These are phyloP conservation scores for Ramichloridium luteum DNA, from an alignment of 2,329 filamentous ascomycete genomes.

Conservation along the genomic window DNA sequence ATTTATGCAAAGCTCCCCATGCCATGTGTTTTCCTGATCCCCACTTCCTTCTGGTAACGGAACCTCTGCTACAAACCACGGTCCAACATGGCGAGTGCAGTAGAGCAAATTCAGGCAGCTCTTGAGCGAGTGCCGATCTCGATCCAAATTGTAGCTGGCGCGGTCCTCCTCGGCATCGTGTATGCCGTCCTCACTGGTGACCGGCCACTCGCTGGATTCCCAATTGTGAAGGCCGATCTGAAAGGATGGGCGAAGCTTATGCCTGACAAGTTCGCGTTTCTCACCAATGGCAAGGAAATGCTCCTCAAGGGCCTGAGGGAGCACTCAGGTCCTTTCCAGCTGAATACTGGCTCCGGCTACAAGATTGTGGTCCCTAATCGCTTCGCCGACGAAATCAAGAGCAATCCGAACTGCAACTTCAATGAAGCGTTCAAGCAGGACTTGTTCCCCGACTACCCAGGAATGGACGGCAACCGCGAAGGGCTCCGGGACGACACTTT, in stretches of 20 bases:
- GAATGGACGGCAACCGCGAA: conserved; percentile 12
- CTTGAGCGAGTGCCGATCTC: neutral
- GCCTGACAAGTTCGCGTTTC: conserved; percentile 4
- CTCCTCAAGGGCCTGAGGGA: conserved; percentile 3
- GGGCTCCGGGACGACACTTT: conserved; percentile 5
- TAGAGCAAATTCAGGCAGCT: conserved; percentile 1
- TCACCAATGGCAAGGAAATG: conserved; percentile 3
- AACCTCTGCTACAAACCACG: too few species aligned
- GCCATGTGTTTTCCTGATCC: too few species aligned
- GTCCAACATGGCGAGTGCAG: neutral
- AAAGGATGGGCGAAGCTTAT: conserved; percentile 5
- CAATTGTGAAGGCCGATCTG: conserved; percentile 3
- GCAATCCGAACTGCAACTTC: conserved; percentile 13
- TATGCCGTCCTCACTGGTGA: conserved; percentile 7
- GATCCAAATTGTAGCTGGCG: neutral
- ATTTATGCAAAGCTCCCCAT: too few species aligned
- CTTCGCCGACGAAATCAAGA: conserved; percentile 9
- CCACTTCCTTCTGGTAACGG: neutral
- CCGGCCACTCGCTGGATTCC: conserved; percentile 5
- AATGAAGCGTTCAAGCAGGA: conserved; percentile 6
- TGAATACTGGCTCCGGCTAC: conserved; percentile 9
- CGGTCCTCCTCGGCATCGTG: neutral
- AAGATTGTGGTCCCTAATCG: conserved; percentile 11
- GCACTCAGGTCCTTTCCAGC: conserved; percentile 9
- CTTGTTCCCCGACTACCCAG: conserved; percentile 10